These are phyloP conservation scores for Paulownia fortunei DNA, from an alignment of 257 asterid genomes.

Conservation along the genomic window DNA sequence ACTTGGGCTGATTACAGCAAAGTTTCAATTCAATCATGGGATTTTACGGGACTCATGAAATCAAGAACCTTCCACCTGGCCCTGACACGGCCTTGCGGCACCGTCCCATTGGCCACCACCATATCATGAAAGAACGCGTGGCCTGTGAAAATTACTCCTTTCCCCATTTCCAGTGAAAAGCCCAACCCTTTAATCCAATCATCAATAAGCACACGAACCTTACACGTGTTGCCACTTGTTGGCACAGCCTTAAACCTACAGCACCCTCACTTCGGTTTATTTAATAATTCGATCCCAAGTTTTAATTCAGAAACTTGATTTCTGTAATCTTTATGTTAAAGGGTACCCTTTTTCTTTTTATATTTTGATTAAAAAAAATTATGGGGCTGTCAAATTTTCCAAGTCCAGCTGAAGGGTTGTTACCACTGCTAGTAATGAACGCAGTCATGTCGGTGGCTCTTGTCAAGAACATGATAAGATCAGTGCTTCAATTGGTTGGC, in stretches of 20 bases:
- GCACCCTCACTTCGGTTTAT: neutral
- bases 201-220: slow-evolving; percentile 1
- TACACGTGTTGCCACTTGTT: slow-evolving; percentile 42
- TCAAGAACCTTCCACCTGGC: slow-evolving; percentile 29
- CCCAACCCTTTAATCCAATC: slow-evolving; percentile 3
- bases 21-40: neutral
- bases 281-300: no score
- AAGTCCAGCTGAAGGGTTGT: slow-evolving; percentile 54
- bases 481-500: slow-evolving; percentile 39
- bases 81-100: neutral
- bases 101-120: slow-evolving; percentile 13
- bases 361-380: neutral
- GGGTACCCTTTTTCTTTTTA: neutral
- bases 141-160: neutral
- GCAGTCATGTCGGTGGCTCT: slow-evolving; percentile 46
- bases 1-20: neutral
- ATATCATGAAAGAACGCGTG: slow-evolving; percentile 26
- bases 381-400: slow-evolving; percentile 56
- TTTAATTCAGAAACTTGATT: neutral
- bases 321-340: neutral
- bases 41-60: neutral
- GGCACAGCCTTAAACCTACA: no score
- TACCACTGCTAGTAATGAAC: slow-evolving; percentile 52
- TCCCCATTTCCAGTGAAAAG: neutral
- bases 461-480: slow-evolving; percentile 44